These are phyloP conservation scores for Xylaria sp. DNA, from an alignment of 2,329 filamentous ascomycete species.

Conservation along the genomic window DNA sequence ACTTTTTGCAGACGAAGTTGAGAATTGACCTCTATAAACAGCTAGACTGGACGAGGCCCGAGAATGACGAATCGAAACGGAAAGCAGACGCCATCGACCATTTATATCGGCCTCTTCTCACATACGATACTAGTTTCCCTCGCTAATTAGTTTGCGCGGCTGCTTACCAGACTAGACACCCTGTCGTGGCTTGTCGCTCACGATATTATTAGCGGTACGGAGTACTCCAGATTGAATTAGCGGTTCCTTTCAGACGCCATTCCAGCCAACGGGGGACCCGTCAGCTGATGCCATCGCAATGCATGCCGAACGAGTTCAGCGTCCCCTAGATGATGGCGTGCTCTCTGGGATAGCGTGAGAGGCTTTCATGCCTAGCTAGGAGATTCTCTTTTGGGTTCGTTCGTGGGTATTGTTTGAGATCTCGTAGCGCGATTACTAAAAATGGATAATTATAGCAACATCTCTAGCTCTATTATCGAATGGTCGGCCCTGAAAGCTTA, in stretches of 20 bases:
- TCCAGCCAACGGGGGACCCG: background rate
- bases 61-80: constrained; percentile 21
- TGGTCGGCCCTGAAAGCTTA: constrained; percentile 29
- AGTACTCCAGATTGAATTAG: constrained; percentile 2
- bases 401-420: constrained; percentile 17
- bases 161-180: constrained; percentile 14
- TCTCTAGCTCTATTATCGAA: constrained; percentile 29
- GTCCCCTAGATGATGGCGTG: constrained; percentile 9
- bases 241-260: constrained; percentile 20
- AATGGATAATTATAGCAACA: constrained; percentile 33
- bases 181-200: constrained; percentile 9
- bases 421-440: constrained; percentile 32
- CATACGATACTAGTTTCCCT: constrained; percentile 4
- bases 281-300: constrained; percentile 35
- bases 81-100: constrained; percentile 9
- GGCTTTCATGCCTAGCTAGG: background rate
- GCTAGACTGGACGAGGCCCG: constrained; percentile 11
- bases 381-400: background rate
- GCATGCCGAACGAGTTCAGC: constrained; percentile 7
- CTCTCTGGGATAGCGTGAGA: constrained; percentile 14
- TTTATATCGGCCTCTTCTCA: constrained; percentile 25
- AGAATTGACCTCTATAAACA: constrained; percentile 5
- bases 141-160: constrained; percentile 12
- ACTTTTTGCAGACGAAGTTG: background rate
- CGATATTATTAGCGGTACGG: constrained; percentile 16